Conservation (phyloP, 2,329 filamentous ascomycete species). For the Penicillium crustosum region DNA sequence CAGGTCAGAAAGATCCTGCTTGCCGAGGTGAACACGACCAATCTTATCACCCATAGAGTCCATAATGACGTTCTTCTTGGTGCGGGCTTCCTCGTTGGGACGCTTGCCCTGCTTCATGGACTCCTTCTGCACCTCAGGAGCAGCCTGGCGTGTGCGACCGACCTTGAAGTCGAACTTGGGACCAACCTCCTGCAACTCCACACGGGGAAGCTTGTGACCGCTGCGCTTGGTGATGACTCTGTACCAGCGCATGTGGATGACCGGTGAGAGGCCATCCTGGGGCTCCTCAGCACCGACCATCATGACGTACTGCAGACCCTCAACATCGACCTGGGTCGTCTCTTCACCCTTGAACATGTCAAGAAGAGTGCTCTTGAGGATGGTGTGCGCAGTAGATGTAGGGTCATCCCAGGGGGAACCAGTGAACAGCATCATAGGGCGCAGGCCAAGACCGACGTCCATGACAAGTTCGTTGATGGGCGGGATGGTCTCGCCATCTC, state of each 20-base stretch:
- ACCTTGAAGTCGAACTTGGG: conserved; percentile 89
- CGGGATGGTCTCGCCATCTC: conserved; percentile 47
- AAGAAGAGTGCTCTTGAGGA: conserved; percentile 81
- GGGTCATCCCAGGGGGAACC: conserved; percentile 85
- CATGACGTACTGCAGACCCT: conserved; percentile 89
- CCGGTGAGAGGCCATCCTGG: conserved; percentile 40
- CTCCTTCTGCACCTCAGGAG: conserved; percentile 76
- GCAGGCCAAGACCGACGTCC: conserved; percentile 70
- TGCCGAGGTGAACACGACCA: conserved; percentile 85
- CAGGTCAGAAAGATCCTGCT: conserved; percentile 80
- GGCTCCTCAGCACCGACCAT: conserved; percentile 73
- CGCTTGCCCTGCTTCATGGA: conserved; percentile 83
- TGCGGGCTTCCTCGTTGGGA: conserved; percentile 52
- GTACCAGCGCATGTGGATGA: conserved; percentile 73
- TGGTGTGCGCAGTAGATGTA: conserved; percentile 73
- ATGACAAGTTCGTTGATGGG: conserved; percentile 58
- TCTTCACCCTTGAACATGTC: conserved; percentile 89
- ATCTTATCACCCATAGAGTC: conserved; percentile 95
- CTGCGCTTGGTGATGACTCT: conserved; percentile 81
- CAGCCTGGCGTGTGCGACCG: conserved; percentile 62
- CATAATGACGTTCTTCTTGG: conserved; percentile 95
- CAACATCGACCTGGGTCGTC: conserved; percentile 82
- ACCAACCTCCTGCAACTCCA: conserved; percentile 94
- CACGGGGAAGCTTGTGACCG: conserved; percentile 80
- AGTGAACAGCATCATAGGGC: conserved; percentile 88